Evolutionary conservation across 1,139 yeast genomes (phyloP), one percentile per base, ranked within the genome.

Genomic region (Blastobotrys buckinghamii): DNA sequence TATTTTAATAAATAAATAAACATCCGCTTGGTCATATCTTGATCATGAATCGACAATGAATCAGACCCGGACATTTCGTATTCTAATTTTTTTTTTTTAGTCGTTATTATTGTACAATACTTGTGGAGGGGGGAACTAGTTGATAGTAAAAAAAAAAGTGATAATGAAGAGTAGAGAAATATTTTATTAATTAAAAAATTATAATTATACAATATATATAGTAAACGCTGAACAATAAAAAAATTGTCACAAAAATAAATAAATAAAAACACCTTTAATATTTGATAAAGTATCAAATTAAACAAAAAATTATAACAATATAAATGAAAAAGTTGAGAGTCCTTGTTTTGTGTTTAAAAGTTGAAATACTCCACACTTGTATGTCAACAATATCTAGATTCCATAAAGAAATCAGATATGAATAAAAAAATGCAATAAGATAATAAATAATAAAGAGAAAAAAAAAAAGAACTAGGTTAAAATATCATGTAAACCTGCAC

Each of bases 401-500:
- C n/a, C n/a, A n/a, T n/a, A n/a, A n/a, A n/a, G n/a, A n/a, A n/a
- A n/a, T n/a, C n/a, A n/a, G n/a, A n/a, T n/a, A n/a, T n/a, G n/a
- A n/a, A n/a, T n/a, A n/a, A n/a, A n/a, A n/a, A n/a, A n/a, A n/a
- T n/a, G n/a, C n/a, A n/a, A n/a, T n/a, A n/a, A n/a, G n/a, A n/a
- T n/a, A n/a, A n/a, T n/a, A 32, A 7, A 32, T 32, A 32, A 32
- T 22, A 22, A 22, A 22, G 4, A 7, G 6, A 22, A 22, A 22
- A 22, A 22, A 22, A 22, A 22, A 22, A 22, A 22, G 5, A 17
- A 19, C 13, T 12, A 39, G 19, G 17, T 43, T 30, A 47, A 19
- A 27, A 47, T 38, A 39, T 47, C 50, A 13, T 37, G 38, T 9
- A 47, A 33, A 2, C 19, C 47, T 7, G 29, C 44, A 9, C 50